Evolutionary conservation across 305 asterid species (phyloP).

Genomic region (Rubia peregrina): DNA sequence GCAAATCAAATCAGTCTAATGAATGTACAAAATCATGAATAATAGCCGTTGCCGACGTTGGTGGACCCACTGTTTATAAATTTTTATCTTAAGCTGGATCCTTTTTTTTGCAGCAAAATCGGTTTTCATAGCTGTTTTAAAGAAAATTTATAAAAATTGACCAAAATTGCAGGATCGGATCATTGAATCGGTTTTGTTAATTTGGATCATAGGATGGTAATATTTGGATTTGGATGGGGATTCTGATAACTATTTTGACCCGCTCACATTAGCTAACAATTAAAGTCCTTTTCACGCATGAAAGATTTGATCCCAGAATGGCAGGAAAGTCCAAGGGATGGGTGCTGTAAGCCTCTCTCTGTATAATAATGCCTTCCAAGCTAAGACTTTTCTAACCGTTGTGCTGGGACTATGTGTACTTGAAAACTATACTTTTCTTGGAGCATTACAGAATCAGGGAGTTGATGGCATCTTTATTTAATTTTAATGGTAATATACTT

Average conservation of each 20-base stretch:
- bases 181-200: not conserved
- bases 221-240: not conserved
- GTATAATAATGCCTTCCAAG: slow-evolving; percentile 50
- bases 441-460: slow-evolving; percentile 16
- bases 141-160: not conserved
- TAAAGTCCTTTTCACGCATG: slow-evolving; percentile 6
- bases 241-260: not conserved
- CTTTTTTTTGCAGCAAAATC: too few species aligned
- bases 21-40: not conserved
- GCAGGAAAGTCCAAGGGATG: slow-evolving; percentile 4
- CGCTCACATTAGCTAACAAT: slow-evolving; percentile 1
- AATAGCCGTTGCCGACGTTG: slow-evolving; percentile 2
- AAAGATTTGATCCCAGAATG: not conserved
- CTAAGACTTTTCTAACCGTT: slow-evolving; percentile 51
- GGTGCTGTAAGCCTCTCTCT: slow-evolving; percentile 15
- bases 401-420: slow-evolving; percentile 27
- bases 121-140: too few species aligned
- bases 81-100: too few species aligned
- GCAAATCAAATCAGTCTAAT: not conserved
- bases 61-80: not conserved
- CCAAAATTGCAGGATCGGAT: not conserved
- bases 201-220: not conserved
- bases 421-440: slow-evolving; percentile 21
- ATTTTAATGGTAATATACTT: slow-evolving; percentile 14
- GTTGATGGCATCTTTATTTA: slow-evolving; percentile 18